Conservation (phyloP, 1,284 basidiomycete species). For the Ganoderma lucidum region DNA sequence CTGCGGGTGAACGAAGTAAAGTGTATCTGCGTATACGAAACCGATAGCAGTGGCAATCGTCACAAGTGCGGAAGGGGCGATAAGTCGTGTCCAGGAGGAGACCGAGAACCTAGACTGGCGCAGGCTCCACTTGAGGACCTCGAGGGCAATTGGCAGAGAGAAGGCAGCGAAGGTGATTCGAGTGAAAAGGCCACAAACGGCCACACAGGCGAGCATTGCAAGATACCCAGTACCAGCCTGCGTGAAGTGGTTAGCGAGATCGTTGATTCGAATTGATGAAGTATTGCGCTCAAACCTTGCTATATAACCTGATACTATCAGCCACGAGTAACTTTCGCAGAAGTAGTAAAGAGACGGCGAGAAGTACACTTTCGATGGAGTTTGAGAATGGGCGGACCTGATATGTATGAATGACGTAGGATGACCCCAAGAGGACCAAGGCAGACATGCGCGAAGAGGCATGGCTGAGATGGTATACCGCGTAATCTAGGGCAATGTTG, state of each 20-base stretch:
- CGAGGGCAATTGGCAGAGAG: constrained; percentile 41
- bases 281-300: background rate
- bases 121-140: constrained; percentile 35
- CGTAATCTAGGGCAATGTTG: constrained; percentile 39
- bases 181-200: constrained; percentile 44
- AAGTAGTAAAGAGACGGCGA: constrained; percentile 41
- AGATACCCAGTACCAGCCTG: constrained; percentile 29
- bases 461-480: constrained; percentile 37
- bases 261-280: background rate
- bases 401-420: constrained; percentile 48
- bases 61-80: constrained; percentile 34
- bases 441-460: constrained; percentile 33
- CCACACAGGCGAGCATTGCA: constrained; percentile 30
- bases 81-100: constrained; percentile 18
- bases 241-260: background rate
- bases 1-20: constrained; percentile 39
- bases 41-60: constrained; percentile 28
- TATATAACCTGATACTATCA: constrained; percentile 5
- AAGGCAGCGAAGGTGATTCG: constrained; percentile 49
- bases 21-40: constrained; percentile 41
- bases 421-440: constrained; percentile 48
- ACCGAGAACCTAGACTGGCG: constrained; percentile 20
- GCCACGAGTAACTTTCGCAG: constrained; percentile 20
- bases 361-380: constrained; percentile 45
- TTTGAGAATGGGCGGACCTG: constrained; percentile 53